These are phyloP conservation scores for Luffa acutangula DNA, from an alignment of 306 rosid genomes.

Conservation along the genomic window DNA sequence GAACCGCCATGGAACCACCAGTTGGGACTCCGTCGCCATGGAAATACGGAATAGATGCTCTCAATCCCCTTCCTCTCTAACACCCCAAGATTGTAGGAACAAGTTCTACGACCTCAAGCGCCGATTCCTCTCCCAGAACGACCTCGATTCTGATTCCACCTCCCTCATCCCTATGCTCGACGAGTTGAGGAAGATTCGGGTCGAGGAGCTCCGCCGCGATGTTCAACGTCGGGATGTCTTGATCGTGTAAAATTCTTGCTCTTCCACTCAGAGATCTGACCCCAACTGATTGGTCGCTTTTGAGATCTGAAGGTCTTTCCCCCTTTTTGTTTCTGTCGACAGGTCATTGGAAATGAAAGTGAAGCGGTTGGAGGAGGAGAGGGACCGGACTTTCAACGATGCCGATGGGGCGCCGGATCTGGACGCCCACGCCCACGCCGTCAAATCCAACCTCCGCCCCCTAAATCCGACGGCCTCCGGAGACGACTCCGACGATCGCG, in stretches of 20 bases:
- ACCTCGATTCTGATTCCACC: constrained; percentile 4
- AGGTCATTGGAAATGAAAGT: constrained; percentile 55
- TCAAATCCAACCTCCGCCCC: not conserved
- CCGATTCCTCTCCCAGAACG: constrained; percentile 19
- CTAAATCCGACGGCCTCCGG: constrained; percentile 19
- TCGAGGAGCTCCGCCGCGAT: constrained; percentile 45
- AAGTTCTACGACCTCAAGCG: constrained; percentile 28
- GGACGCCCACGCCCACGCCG: not conserved
- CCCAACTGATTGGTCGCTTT: not conserved
- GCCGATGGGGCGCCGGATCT: not conserved
- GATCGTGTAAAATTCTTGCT: constrained; percentile 31
- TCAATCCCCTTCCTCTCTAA: constrained; percentile 1
- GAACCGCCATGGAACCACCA: constrained; percentile 29
- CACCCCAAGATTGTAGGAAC: constrained; percentile 23
- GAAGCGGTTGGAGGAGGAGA: constrained; percentile 40
- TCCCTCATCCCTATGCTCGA: constrained; percentile 16
- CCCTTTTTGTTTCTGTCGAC: constrained; percentile 13
- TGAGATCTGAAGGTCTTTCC: constrained; percentile 24
- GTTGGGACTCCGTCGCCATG: constrained; percentile 41
- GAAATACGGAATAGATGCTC: constrained; percentile 25
- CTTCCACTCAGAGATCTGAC: constrained; percentile 25
- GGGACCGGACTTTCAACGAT: constrained; percentile 18
- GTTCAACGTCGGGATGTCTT: constrained; percentile 35
- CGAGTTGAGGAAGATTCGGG: constrained; percentile 30
- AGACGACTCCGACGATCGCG: constrained; percentile 22